A percentile compares a stretch with the other conserved stretches of the same genome.
Conservation (phyloP, 768 basidiomycete genomes). For the Mycena polygramma region DNA sequence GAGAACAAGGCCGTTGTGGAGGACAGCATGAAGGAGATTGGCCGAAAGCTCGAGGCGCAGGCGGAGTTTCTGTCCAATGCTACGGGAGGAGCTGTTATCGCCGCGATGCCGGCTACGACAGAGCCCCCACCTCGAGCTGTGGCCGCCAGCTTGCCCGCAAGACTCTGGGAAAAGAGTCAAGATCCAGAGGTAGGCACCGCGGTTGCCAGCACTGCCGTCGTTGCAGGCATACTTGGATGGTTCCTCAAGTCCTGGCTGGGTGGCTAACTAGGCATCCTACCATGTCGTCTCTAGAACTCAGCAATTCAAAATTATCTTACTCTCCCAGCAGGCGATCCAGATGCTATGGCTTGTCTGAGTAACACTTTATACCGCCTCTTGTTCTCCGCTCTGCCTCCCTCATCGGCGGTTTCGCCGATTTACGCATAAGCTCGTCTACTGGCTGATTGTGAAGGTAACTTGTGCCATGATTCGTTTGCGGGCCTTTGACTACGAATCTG, state of each 20-base stretch:
- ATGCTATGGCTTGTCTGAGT: no score
- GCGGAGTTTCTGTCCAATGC: constrained; percentile 46
- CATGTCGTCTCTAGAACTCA: background rate
- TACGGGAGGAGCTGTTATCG: constrained; percentile 36
- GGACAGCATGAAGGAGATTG: constrained; percentile 62
- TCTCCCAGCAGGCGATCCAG: no score
- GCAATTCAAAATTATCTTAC: no score
- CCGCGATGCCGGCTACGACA: background rate
- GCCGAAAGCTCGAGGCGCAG: constrained; percentile 64
- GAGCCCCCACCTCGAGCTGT: background rate
- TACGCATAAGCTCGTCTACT: no score
- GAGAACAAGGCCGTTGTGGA: constrained; percentile 67
- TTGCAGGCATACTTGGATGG: constrained; percentile 44
- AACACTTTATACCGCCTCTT: no score
- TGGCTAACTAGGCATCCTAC: background rate
- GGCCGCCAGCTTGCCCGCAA: background rate
- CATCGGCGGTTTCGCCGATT: no score
- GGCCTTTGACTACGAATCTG: no score
- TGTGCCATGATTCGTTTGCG: no score
- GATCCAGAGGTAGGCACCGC: constrained; percentile 41
- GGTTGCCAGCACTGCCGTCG: constrained; percentile 36
- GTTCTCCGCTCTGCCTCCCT: no score
- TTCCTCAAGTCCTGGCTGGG: constrained; percentile 44
- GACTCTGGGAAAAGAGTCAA: constrained; percentile 29
- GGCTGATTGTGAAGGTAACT: no score